Base-by-base conservation (phyloP, 164 flowering plant genomes). In the Umbilicus rupestris region DNA sequence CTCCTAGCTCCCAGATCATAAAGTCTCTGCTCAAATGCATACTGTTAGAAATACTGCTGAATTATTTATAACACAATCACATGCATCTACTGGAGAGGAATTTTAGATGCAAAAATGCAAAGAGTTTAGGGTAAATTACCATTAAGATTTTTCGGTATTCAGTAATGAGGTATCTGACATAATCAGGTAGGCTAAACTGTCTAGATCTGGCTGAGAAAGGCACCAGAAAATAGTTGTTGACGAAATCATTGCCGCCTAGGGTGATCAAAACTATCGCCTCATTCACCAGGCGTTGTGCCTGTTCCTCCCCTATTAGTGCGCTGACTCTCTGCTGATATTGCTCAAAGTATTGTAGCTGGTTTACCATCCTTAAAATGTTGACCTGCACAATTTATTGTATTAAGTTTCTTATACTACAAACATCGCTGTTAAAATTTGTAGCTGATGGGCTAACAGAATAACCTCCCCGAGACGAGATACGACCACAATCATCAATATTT, bases 231-330 rank as follows among this genome's bases (percentile, higher is more conserved):
- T 87, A 89, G 82, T 89, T 89, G 80, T 89, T 89, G n/a, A 89
- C 93, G 39, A 83, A 89, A 72, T 89, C 96, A 52, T 89, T 87
- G 62, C 96, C 93, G 2, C 93, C 96, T 6, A 82, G 78, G 4
- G 86, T 79, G 50, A 87, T 82, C 58, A 89, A 80, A 33, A 78
- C 77, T 1, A 89, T 83, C 0, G 85, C 87, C n/a, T 65, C 39
- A 62, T 76, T 87, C 67, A 89, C 88, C 0, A 86, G 81, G 67
- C 12, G 55, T 47, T 72, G 49, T 1, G 90, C 65, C 30, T 66
- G 39, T 0, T 39, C 79, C 0, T 41, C 29, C 57, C 92, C 96
- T 0, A 87, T 71, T 1, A 79, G 65, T 7, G 72, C 73, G 64
- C 70, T 67, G 5, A 89, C 46, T 39, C 86, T 59, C 62, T 69